phyloP scores from a whole-genome alignment of 2,329 filamentous ascomycete genomes.

The Colletotrichum chlorophyti region DNA sequence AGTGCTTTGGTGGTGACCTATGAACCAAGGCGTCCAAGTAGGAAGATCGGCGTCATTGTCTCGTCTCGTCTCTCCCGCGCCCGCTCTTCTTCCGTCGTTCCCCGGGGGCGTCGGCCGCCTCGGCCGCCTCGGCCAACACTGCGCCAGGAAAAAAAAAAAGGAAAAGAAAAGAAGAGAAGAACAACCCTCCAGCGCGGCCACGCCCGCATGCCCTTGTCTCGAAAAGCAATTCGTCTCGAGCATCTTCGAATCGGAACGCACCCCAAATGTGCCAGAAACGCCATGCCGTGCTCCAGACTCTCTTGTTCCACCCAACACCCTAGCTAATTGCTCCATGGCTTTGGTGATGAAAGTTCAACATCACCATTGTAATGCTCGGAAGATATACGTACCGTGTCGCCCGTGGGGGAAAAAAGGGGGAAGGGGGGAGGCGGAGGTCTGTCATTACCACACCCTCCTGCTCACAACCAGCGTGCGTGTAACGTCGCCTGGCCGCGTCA shows the following conservation, averaged over 20 bases:
- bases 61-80: constrained; percentile 24
- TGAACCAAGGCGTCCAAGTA: neutral
- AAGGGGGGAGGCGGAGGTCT: too few relatives aligned
- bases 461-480: constrained; percentile 5
- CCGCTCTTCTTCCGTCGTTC: constrained; percentile 17
- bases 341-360: constrained; percentile 9
- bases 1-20: constrained; percentile 7
- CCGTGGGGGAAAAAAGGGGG: neutral
- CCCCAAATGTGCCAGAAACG: constrained; percentile 16
- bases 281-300: constrained; percentile 14
- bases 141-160: too few relatives aligned
- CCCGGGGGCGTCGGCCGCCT: constrained; percentile 19
- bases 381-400: constrained; percentile 12
- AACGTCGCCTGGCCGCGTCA: constrained; percentile 2
- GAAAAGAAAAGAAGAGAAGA: constrained; percentile 17
- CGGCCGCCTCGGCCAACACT: neutral
- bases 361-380: neutral
- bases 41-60: constrained; percentile 22
- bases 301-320: neutral
- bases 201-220: constrained; percentile 16
- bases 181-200: constrained; percentile 18
- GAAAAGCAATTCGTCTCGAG: constrained; percentile 23
- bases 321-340: constrained; percentile 3
- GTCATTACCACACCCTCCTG: constrained; percentile 22
- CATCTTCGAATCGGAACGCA: constrained; percentile 25